Percentiles rank a stretch among this genome's conserved stretches.
These are phyloP conservation scores for Lasiodiplodia citricola DNA, from an alignment of 2,329 filamentous ascomycete genomes.

Conservation along the genomic window DNA sequence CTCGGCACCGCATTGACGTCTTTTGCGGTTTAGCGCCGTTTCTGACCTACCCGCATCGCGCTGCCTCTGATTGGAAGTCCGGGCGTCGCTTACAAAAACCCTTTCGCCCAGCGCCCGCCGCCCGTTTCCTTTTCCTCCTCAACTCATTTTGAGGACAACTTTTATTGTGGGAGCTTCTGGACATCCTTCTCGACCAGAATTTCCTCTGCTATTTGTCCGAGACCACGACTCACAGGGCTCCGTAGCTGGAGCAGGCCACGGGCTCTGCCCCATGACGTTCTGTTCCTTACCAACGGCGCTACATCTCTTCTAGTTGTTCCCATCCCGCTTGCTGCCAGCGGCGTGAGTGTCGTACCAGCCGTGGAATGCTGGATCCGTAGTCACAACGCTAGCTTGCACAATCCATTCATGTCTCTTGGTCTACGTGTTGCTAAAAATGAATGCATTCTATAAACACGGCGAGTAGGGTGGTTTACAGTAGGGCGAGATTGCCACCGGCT, in stretches of 20 bases:
- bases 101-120: neutral
- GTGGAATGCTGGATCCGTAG: neutral
- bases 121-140: constrained; percentile 41
- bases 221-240: constrained; percentile 60
- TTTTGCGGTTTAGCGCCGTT: constrained; percentile 16
- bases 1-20: constrained; percentile 23
- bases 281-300: constrained; percentile 72
- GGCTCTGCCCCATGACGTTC: constrained; percentile 58
- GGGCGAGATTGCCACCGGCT: neutral
- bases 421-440: neutral
- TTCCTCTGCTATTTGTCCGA: constrained; percentile 69
- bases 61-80: constrained; percentile 24
- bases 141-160: constrained; percentile 65
- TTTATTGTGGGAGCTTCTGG: constrained; percentile 69
- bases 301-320: constrained; percentile 46
- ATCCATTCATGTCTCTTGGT: neutral
- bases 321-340: neutral
- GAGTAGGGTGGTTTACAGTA: neutral
- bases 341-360: neutral
- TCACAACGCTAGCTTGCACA: neutral
- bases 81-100: constrained; percentile 25
- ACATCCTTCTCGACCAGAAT: constrained; percentile 50
- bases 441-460: constrained; percentile 8
- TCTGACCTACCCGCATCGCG: constrained; percentile 7
- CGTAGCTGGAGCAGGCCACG: constrained; percentile 70